A percentile compares a stretch with the other conserved stretches of the same genome.
Conservation (phyloP, 495 filamentous ascomycete species). For the Ramalina intermedia region DNA sequence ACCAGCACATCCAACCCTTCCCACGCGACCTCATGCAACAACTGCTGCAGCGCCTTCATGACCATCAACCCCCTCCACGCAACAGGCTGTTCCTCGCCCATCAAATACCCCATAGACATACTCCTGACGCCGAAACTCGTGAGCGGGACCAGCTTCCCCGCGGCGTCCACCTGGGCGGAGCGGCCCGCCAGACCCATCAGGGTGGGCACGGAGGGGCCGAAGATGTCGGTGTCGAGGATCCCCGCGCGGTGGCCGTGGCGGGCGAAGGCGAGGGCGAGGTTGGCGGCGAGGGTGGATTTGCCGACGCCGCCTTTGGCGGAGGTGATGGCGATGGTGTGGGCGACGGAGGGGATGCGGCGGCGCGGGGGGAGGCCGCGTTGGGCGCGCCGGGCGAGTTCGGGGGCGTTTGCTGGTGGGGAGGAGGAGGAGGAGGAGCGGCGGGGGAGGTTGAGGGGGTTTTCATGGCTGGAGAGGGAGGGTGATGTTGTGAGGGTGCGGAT, state of each 20-base stretch:
- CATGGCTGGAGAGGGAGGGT: neutral
- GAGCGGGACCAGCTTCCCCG: slow-evolving; percentile 57
- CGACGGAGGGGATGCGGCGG: slow-evolving; percentile 63
- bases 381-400: slow-evolving; percentile 58
- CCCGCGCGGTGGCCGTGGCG: slow-evolving; percentile 65
- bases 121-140: slow-evolving; percentile 94
- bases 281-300: slow-evolving; percentile 87
- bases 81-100: slow-evolving; percentile 65
- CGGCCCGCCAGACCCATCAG: slow-evolving; percentile 59
- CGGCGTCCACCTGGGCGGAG: slow-evolving; percentile 48
- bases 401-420: slow-evolving; percentile 43
- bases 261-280: slow-evolving; percentile 74
- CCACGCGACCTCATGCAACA: slow-evolving; percentile 91
- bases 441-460: neutral
- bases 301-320: slow-evolving; percentile 96
- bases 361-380: slow-evolving; percentile 74
- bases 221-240: slow-evolving; percentile 91
- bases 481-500: neutral
- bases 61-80: slow-evolving; percentile 96
- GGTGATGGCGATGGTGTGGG: slow-evolving; percentile 80
- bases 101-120: slow-evolving; percentile 96
- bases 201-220: slow-evolving; percentile 88
- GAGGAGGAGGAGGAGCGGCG: slow-evolving; percentile 64
- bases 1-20: slow-evolving; percentile 69
- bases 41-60: slow-evolving; percentile 90